Percentiles rank a stretch among this genome's conserved stretches.
Evolutionary conservation across 1,284 basidiomycete genomes (phyloP).

Genomic region (Marasmius tenuissimus): DNA sequence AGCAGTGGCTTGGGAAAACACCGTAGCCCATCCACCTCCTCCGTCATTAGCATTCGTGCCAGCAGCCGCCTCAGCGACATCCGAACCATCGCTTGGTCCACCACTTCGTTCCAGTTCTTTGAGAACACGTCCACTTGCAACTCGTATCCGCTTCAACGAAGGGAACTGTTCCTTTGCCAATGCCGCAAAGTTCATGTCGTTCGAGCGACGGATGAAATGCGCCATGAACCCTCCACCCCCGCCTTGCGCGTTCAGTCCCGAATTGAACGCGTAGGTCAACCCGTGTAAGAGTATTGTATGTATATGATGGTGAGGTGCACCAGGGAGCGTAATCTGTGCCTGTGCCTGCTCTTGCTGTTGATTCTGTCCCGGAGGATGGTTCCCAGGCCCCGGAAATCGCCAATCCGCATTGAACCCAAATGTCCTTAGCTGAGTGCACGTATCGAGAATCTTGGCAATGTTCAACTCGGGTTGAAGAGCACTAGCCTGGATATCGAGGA

Average conservation of each 20-base stretch:
- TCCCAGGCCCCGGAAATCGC: constrained; percentile 36
- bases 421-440: constrained; percentile 58
- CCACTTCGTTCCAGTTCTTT: constrained; percentile 54
- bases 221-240: constrained; percentile 52
- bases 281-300: constrained; percentile 68
- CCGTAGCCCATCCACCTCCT: background rate
- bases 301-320: constrained; percentile 54
- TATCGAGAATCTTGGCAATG: constrained; percentile 54
- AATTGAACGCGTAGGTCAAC: constrained; percentile 57
- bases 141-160: constrained; percentile 53
- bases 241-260: background rate
- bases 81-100: constrained; percentile 30
- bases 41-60: background rate
- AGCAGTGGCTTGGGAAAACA: background rate
- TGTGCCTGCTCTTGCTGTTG: constrained; percentile 24
- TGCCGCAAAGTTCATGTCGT: constrained; percentile 64
- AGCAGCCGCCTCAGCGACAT: background rate
- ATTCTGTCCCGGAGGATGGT: constrained; percentile 24
- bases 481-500: constrained; percentile 59
- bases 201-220: constrained; percentile 48
- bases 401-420: constrained; percentile 76
- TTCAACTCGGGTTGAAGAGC: constrained; percentile 47
- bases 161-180: constrained; percentile 60
- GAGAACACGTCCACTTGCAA: constrained; percentile 54
- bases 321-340: constrained; percentile 2